Evolutionary conservation across 345 rosid species (phyloP).

Genomic region (Acer campestre): DNA sequence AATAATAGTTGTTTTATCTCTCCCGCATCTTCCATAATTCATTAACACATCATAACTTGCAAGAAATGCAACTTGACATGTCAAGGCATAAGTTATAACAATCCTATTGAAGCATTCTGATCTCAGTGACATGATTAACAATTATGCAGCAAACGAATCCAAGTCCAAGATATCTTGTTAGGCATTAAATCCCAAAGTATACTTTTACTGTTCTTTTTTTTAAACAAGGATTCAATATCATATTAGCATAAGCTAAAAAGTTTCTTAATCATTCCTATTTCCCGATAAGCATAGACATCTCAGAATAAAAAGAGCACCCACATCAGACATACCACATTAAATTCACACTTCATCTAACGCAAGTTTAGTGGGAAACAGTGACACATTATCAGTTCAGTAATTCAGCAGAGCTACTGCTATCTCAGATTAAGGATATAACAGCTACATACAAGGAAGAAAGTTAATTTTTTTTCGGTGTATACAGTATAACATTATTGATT

Average conservation of each 20-base stretch:
- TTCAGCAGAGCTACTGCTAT: background rate
- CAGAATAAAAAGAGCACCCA: background rate
- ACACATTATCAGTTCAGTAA: background rate
- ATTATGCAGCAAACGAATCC: background rate
- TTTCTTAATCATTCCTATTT: background rate
- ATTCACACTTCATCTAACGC: slow-evolving; percentile 1
- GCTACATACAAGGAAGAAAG: background rate
- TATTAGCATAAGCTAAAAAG: background rate
- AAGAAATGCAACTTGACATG: background rate
- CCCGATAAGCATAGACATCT: background rate
- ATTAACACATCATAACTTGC: background rate
- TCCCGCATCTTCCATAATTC: background rate
- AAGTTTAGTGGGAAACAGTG: background rate
- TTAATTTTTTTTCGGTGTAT: background rate
- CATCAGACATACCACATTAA: background rate
- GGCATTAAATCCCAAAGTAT: background rate
- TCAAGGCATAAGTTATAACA: background rate
- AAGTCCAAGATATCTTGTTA: background rate
- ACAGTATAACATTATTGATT: background rate
- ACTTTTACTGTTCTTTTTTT: background rate
- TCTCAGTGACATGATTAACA: background rate
- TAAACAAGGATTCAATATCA: too few species aligned
- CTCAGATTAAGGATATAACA: background rate
- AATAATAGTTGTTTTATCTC: background rate
- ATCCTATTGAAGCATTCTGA: background rate